phyloP scores from a whole-genome alignment of 192 early-diverging fungal genomes.

The Podila clonocystis region DNA sequence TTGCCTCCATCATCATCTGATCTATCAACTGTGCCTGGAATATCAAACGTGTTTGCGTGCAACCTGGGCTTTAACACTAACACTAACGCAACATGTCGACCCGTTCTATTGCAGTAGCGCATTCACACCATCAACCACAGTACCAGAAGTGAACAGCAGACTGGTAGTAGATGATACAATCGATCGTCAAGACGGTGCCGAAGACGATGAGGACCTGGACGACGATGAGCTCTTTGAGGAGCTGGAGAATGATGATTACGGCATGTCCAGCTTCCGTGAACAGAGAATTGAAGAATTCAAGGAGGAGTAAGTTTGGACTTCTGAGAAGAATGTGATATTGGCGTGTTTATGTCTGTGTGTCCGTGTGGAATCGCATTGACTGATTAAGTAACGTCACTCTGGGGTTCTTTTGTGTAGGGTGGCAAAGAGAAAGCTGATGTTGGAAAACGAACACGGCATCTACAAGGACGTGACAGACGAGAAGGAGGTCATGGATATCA shows the following conservation, averaged over 20 bases:
- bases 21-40: too few species aligned
- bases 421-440: slow-evolving; percentile 66
- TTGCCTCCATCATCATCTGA: too few species aligned
- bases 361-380: neutral
- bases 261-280: slow-evolving; percentile 80
- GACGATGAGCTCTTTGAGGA: slow-evolving; percentile 86
- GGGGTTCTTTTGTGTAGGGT: slow-evolving; percentile 56
- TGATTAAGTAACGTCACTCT: slow-evolving; percentile 2
- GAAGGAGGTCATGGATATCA: slow-evolving; percentile 85
- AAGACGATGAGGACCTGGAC: slow-evolving; percentile 65
- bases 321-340: neutral
- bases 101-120: neutral
- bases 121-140: neutral
- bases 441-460: slow-evolving; percentile 75
- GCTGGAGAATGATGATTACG: slow-evolving; percentile 86
- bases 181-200: slow-evolving; percentile 44
- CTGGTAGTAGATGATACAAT: slow-evolving; percentile 35
- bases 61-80: too few species aligned
- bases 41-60: neutral
- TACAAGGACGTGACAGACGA: slow-evolving; percentile 81
- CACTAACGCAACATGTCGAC: neutral
- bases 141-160: slow-evolving; percentile 2
- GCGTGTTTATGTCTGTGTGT: neutral
- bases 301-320: slow-evolving; percentile 67
- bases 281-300: slow-evolving; percentile 86